phyloP scores from a whole-genome alignment of 2,329 filamentous ascomycete species.

The Monosporascus sp. region DNA sequence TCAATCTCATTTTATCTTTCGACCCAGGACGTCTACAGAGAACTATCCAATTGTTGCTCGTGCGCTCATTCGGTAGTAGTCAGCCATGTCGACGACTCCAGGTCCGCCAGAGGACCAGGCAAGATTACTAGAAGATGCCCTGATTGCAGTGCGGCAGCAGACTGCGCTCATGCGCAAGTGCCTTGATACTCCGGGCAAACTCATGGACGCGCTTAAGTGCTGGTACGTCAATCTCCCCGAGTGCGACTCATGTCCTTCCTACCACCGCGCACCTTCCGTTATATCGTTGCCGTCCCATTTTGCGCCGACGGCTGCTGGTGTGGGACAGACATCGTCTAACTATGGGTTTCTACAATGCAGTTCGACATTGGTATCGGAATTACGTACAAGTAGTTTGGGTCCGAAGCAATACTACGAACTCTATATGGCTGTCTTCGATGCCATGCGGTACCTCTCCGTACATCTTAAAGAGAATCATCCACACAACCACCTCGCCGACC shows the following conservation, averaged over 20 bases:
- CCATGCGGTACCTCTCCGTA: conserved; percentile 89
- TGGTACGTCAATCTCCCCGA: conserved; percentile 58
- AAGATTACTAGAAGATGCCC: conserved; percentile 92
- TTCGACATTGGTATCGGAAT: conserved; percentile 95
- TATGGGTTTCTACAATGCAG: conserved; percentile 41
- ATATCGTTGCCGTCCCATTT: no score
- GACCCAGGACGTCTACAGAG: background rate
- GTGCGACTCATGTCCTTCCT: background rate
- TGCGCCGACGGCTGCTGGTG: no score
- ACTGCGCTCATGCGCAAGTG: conserved; percentile 96
- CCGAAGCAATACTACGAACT: conserved; percentile 99
- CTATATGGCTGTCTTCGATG: conserved; percentile 99
- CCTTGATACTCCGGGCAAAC: conserved; percentile 92
- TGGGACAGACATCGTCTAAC: conserved; percentile 19
- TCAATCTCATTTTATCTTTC: background rate
- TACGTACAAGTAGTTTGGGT: conserved; percentile 93
- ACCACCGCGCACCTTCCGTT: conserved; percentile 2
- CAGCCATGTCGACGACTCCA: conserved; percentile 43
- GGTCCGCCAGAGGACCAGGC: conserved; percentile 74
- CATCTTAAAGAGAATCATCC: conserved; percentile 97
- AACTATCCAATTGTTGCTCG: background rate
- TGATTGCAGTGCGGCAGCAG: conserved; percentile 95
- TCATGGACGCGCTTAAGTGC: conserved; percentile 99
- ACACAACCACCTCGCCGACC: conserved; percentile 93
- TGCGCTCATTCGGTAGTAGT: conserved; percentile 1